Percentiles rank a stretch among this genome's conserved stretches.
Evolutionary conservation across 139 green algal genomes (phyloP).

Genomic region (Prasinococcaceae sp.): DNA sequence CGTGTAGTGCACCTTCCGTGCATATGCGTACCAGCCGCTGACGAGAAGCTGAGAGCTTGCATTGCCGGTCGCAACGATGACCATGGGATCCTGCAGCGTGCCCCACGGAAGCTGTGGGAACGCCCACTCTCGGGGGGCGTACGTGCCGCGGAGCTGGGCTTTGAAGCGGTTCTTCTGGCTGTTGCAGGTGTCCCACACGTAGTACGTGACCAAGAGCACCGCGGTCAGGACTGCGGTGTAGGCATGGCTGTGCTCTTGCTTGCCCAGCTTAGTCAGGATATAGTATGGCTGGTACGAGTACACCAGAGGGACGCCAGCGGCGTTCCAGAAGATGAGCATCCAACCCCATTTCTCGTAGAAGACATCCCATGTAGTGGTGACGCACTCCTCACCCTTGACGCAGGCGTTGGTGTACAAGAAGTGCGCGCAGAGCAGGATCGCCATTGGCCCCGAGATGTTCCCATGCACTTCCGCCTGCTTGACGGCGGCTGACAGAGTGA

Average conservation of each 20-base stretch:
- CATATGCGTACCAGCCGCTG: background rate
- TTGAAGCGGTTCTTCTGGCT: conserved; percentile 1
- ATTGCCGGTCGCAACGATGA: no score
- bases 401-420: conserved; percentile 9
- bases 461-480: background rate
- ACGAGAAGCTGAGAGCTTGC: no score
- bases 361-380: conserved; percentile 3
- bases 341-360: conserved; percentile 4
- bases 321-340: conserved; percentile 11
- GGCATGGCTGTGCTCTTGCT: background rate
- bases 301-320: conserved; percentile 1
- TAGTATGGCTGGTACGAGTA: background rate
- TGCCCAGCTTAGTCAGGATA: background rate
- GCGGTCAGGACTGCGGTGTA: background rate
- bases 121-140: no score
- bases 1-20: conserved; percentile 11
- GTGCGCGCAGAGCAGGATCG: conserved; percentile 8
- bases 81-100: no score
- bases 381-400: conserved; percentile 8
- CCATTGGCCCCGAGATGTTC: background rate
- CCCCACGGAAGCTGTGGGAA: background rate
- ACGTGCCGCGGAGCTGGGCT: background rate
- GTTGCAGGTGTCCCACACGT: conserved; percentile 9
- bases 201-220: conserved; percentile 3
- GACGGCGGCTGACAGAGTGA: background rate